Evolutionary conservation across 768 basidiomycete genomes (phyloP).

Genomic region (Suillus luteus): DNA sequence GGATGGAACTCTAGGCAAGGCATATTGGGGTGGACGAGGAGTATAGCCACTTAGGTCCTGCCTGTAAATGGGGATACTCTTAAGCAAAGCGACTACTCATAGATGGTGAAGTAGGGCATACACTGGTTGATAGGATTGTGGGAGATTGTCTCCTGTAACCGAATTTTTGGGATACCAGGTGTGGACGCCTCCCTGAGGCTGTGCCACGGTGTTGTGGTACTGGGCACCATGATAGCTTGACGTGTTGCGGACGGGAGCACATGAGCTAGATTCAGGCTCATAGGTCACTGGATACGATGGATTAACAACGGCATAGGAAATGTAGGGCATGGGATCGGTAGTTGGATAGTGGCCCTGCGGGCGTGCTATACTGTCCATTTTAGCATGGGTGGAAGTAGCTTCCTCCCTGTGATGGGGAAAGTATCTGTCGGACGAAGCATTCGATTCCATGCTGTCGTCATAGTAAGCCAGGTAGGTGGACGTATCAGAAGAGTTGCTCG

Average conservation of each 20-base stretch:
- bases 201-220: no score
- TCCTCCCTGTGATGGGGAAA: no score
- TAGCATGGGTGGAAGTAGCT: background rate
- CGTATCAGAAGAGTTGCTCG: background rate
- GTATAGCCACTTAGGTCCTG: background rate
- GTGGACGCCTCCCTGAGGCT: no score
- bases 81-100: background rate
- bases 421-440: no score
- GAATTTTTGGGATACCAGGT: fast-evolving
- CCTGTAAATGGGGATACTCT: background rate
- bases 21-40: background rate
- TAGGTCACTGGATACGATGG: background rate
- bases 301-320: background rate
- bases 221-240: no score
- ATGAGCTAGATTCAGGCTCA: background rate
- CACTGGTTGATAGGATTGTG: background rate
- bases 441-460: no score
- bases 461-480: background rate
- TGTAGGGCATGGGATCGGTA: background rate
- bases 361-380: no score
- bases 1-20: background rate
- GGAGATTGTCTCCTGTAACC: background rate
- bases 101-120: background rate
- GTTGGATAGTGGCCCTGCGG: background rate
- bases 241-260: no score